A percentile compares a stretch with the other conserved stretches of the same genome.
These are phyloP conservation scores for Pyrenochaeta sp. DNA, from an alignment of 2,329 filamentous ascomycete species.

Conservation along the genomic window DNA sequence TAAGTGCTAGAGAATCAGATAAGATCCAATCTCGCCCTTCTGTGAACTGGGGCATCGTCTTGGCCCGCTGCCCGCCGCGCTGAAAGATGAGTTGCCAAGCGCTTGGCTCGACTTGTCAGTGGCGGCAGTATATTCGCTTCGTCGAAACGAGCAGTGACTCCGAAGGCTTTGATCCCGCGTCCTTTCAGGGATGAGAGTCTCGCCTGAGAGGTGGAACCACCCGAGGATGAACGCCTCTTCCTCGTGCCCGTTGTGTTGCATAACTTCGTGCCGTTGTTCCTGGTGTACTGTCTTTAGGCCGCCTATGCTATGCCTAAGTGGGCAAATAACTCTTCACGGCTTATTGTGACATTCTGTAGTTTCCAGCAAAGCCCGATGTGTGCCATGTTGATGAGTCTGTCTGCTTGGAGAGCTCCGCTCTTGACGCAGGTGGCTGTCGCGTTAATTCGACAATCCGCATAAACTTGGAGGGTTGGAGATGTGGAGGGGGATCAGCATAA, in stretches of 20 bases:
- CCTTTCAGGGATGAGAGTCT: conserved; percentile 2
- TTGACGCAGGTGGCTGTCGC: not conserved
- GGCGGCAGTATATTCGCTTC: conserved; percentile 11
- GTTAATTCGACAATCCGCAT: too few relatives aligned
- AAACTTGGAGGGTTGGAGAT: not conserved
- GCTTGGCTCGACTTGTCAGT: conserved; percentile 21
- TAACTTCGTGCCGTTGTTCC: not conserved
- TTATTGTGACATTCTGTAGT: not conserved
- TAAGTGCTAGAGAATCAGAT: conserved; percentile 40
- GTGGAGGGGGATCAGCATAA: not conserved
- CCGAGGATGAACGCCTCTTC: conserved; percentile 2
- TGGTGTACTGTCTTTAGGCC: not conserved
- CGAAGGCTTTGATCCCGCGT: conserved; percentile 13
- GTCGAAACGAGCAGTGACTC: conserved; percentile 20
- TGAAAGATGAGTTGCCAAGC: conserved; percentile 17
- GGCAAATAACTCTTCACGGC: not conserved
- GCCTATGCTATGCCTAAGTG: not conserved
- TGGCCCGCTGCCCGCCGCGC: conserved; percentile 14
- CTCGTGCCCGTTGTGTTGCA: conserved; percentile 3
- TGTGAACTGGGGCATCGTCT: conserved; percentile 1
- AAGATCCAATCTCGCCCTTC: conserved; percentile 32
- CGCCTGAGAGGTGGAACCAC: conserved; percentile 6
- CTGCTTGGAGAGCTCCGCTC: not conserved
- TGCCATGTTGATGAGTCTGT: not conserved
- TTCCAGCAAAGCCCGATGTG: not conserved